Conservation (phyloP, 2,329 filamentous ascomycete genomes). For the Lasiodiplodia sp. region DNA sequence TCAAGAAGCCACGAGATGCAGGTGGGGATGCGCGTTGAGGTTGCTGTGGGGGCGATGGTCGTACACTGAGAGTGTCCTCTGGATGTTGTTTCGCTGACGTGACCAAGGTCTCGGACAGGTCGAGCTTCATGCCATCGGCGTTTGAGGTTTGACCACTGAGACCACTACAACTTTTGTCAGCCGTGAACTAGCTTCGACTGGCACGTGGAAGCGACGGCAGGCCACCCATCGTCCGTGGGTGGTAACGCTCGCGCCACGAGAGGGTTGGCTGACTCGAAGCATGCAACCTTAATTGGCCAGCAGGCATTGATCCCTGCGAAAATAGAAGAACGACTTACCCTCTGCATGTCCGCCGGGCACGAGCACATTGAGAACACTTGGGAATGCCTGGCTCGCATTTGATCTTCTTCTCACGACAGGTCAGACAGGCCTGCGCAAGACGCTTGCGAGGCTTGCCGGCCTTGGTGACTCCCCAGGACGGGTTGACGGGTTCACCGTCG, state of each 20-base stretch:
- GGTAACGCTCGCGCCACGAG: not conserved
- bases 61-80: conserved; percentile 5
- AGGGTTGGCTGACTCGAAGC: not conserved
- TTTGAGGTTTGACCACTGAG: conserved; percentile 19
- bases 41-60: conserved; percentile 14
- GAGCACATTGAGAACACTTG: conserved; percentile 90
- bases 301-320: not conserved
- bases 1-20: conserved; percentile 1
- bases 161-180: conserved; percentile 24
- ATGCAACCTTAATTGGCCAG: not conserved
- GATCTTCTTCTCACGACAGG: conserved; percentile 96
- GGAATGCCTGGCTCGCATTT: conserved; percentile 91
- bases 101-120: conserved; percentile 2
- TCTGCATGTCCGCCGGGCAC: conserved; percentile 84
- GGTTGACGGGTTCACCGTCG: conserved; percentile 86
- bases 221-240: not conserved
- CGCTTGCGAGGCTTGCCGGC: conserved; percentile 92
- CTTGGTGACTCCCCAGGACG: conserved; percentile 92
- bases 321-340: conserved; percentile 54
- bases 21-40: not conserved
- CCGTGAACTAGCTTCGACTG: conserved; percentile 11
- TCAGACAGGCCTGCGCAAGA: conserved; percentile 89
- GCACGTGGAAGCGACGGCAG: conserved; percentile 4
- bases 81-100: conserved; percentile 6
- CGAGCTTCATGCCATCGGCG: conserved; percentile 21